Evolutionary conservation across 129 eudicot genomes (phyloP), one percentile per base, ranked within the genome.

Genomic region (Solidago caesia): DNA sequence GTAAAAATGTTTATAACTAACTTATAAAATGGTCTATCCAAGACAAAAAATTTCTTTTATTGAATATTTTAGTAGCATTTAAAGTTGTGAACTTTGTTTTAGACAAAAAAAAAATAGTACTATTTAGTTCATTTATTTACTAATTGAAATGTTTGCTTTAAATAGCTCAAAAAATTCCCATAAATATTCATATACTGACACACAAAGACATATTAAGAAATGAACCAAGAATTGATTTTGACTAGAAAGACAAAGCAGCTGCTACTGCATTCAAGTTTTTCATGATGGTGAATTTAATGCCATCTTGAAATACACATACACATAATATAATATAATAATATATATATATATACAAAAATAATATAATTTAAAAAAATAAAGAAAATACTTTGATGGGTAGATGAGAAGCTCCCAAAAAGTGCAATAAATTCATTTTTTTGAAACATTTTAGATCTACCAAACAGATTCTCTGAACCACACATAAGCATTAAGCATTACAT

Each of bases 231-330:
- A 15, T 7, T 39, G 66, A 79, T 72, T 70, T 73, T 79, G 83
- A 79, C 78, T 67, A 62, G 21, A 73, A 69, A 64, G 70, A 77
- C 75, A 77, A 68, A 68, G 64, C 59, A 77, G 70, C 55, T 69
- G 76, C 64, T 69, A 75, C 64, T 56, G 69, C 56, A 73, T 73
- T 79, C 83, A 72, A 56, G 78, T 51, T 65, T 56, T 72, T 71
- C 47, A 63, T 13, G 58, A 45, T 72, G 61, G 68, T 51, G 67
- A 61, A 55, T 72, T 79, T 72, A 66, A 72, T 65, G 68, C 74
- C 41, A 57, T 57, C 68, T 64, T 79, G 67, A 72, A 72, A 72
- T 48, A 16, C 77, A 72, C 78, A 72, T 44, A 4, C 33, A 13
- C n/a, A 42, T n/a, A 55, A 41, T 52, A 12, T 25, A 26, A 8